A percentile compares a stretch with the other conserved stretches of the same genome.
phyloP scores from a whole-genome alignment of 2,329 filamentous ascomycete species.

The Erysiphe neolycopersici region DNA sequence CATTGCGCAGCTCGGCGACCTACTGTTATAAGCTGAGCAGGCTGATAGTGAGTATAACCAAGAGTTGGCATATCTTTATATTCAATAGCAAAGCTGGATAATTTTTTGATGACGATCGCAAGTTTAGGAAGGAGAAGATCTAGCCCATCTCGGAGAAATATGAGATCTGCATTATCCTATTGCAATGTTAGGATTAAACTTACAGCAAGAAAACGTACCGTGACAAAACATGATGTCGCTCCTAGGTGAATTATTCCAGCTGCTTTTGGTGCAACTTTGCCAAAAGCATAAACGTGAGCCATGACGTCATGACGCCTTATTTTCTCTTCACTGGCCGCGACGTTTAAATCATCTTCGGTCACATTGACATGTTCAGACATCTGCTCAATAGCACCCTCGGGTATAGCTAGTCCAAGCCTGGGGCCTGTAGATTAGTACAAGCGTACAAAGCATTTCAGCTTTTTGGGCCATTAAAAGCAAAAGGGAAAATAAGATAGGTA shows the following conservation, averaged over 20 bases:
- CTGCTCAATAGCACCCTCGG: constrained; percentile 45
- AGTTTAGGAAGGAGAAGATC: constrained; percentile 55
- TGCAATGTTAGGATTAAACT: not conserved
- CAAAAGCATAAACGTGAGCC: constrained; percentile 42
- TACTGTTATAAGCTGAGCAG: constrained; percentile 13
- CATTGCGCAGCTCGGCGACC: constrained; percentile 31
- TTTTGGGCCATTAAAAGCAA: too few relatives aligned
- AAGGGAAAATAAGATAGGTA: too few relatives aligned
- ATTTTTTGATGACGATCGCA: constrained; percentile 50
- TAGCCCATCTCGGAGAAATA: constrained; percentile 44
- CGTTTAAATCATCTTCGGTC: constrained; percentile 51
- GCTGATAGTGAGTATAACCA: constrained; percentile 15
- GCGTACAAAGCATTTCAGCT: too few relatives aligned
- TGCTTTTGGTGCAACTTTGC: constrained; percentile 41
- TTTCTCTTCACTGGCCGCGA: constrained; percentile 54
- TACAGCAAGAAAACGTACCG: not conserved
- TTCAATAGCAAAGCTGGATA: constrained; percentile 43
- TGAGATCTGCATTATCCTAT: constrained; percentile 46
- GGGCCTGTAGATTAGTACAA: not conserved
- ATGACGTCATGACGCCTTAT: constrained; percentile 7
- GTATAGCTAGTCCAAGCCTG: constrained; percentile 45
- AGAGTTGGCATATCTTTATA: constrained; percentile 49
- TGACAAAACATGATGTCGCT: constrained; percentile 9
- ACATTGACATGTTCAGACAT: constrained; percentile 51
- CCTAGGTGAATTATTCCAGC: constrained; percentile 65